phyloP scores from a whole-genome alignment of 2,329 filamentous ascomycete species.

The Samsoniella hepiali region DNA sequence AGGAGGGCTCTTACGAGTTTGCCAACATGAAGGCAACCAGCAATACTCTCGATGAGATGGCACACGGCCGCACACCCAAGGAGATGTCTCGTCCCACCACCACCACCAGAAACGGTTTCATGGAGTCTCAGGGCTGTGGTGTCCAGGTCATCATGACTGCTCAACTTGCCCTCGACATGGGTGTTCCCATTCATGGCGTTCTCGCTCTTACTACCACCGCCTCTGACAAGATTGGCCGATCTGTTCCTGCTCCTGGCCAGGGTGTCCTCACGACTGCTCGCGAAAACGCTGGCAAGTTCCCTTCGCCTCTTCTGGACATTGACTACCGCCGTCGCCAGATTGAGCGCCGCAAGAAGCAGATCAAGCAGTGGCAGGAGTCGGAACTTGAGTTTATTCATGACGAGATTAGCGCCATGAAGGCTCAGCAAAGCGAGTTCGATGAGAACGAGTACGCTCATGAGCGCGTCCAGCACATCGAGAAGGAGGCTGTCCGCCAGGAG shows the following conservation, averaged over 20 bases:
- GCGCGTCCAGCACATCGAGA: conserved; percentile 81
- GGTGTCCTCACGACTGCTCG: conserved; percentile 95
- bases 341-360: conserved; percentile 87
- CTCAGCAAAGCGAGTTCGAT: conserved; percentile 69
- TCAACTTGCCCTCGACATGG: conserved; percentile 94
- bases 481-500: conserved; percentile 80
- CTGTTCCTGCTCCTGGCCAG: conserved; percentile 92
- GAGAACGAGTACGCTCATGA: conserved; percentile 84
- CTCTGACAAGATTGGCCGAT: conserved; percentile 98
- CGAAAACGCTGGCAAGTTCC: conserved; percentile 86
- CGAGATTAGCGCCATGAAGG: conserved; percentile 87
- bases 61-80: conserved; percentile 86
- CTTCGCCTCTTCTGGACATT: conserved; percentile 92
- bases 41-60: conserved; percentile 95
- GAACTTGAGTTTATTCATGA: conserved; percentile 91
- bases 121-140: conserved; percentile 99
- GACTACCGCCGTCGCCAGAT: conserved; percentile 96
- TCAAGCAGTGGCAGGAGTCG: conserved; percentile 94
- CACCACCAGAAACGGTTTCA: conserved; percentile 95
- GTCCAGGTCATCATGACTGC: conserved; percentile 99
- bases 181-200: conserved; percentile 94
- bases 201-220: conserved; percentile 91
- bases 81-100: conserved; percentile 99
- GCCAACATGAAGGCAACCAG: conserved; percentile 99
- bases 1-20: conserved; percentile 98